Base-by-base conservation (phyloP, 257 asterid genomes). In the Voacanga thouarsii region DNA sequence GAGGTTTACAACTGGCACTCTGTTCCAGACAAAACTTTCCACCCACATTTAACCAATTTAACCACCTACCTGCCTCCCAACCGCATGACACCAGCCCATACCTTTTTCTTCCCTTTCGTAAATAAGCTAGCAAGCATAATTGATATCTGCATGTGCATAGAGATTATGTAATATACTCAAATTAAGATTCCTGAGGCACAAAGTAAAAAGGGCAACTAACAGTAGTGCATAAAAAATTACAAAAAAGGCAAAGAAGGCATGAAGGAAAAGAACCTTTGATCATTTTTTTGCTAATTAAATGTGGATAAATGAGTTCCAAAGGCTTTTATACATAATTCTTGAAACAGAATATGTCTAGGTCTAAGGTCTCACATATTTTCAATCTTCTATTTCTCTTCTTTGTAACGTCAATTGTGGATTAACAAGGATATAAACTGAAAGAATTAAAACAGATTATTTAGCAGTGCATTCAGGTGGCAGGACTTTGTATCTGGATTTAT, bases 381-480 rank as follows among this genome's bases (percentile, higher is more conserved):
- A 18, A 18, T 41, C 51, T 9, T 55, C 10, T n/a, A 19, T 33
- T 53, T 73, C 33, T 28, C 15, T 14, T 51, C 30, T 72, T 30
- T 15, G 12, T 43, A 14, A 43, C 23, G 43, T 75, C 19, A 16
- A 24, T 41, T 50, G 21, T 64, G 49, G 28, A 72, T 63, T 33
- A 69, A 41, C 71, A 77, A 45, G 65, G 30, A 76, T 75, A 60
- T 7, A 55, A 50, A 49, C 10, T 45, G 14, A 24, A 21, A n/a
- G 16, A 63, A 4, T 18, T 12, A 19, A 23, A 10, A 50, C 21
- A 19, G 7, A 41, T 56, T 41, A 15, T 47, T 63, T 82, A 65
- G 89, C 76, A 82, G 64, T 89, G 87, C 97, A 93, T 82, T 93
- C 97, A 30, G 88, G 92, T 49, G 97, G 97, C 41, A 82, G 72